Evolutionary conservation across 1,139 yeast species (phyloP), one percentile per base, ranked within the genome.

Genomic region (Yamadazyma sp.): DNA sequence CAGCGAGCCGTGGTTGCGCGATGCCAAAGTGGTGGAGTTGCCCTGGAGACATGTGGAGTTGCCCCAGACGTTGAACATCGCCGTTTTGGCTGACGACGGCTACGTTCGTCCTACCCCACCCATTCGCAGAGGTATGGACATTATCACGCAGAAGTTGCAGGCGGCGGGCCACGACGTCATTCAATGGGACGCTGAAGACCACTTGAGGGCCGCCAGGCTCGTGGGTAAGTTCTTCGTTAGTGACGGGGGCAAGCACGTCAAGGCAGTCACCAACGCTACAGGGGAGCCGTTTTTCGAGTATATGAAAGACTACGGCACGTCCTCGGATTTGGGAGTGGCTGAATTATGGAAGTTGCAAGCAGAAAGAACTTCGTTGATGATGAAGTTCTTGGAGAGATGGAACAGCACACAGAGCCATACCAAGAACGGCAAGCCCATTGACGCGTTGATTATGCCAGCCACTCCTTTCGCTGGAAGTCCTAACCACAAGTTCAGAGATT

Each of bases 121-220:
- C 9, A 56, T 66, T 20, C 48, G 56, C 17, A 50, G 72, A 41
- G 68, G 61, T 2, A 47, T 62, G 43, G 36, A 46, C 4, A 49
- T 48, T 20, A 59, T 59, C 2, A 50, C 44, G 15, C 51, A 58
- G 0, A 49, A 52, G 4, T 49, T 68, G 39, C 38, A 46, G 47
- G 66, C 61, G 10, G 75, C 72, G 28, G 88, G 88, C 17, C 85
- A 77, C 49, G 78, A 75, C 42, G 69, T 83, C 32, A 75, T 83
- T 18, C 78, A 75, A 37, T 82, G 84, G 77, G 69, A 62, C 17
- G 70, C 79, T 14, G 57, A 59, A 20, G 68, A 66, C 37, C 73
- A 54, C 62, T 58, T 46, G 46, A 51, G 61, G 34, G 62, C 70
- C 10, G 59, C 68, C 11, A 59, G 71, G 15, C 59, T 74, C 14